phyloP scores from a whole-genome alignment of 768 basidiomycete species.

The Tylopilus subfusipes region DNA sequence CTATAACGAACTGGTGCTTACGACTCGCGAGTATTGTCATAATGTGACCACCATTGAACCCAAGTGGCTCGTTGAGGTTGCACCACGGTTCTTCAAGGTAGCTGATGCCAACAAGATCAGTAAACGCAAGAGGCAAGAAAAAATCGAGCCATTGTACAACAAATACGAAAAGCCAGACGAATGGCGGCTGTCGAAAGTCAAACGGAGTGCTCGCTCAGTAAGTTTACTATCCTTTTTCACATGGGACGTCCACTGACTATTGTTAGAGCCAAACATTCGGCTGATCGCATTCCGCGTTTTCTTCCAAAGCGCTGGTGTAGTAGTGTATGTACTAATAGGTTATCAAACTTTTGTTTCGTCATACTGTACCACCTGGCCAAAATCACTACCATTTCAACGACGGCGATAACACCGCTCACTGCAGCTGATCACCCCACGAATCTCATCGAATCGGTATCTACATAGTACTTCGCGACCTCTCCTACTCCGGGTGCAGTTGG shows the following conservation, averaged over 20 bases:
- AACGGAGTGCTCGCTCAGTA: conserved; percentile 83
- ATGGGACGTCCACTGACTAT: conserved; percentile 11
- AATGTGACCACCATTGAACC: conserved; percentile 96
- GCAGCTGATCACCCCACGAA: conserved; percentile 62
- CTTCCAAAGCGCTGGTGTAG: not conserved
- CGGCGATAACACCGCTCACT: not conserved
- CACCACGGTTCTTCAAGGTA: conserved; percentile 98
- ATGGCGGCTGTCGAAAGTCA: conserved; percentile 92
- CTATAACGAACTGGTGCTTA: conserved; percentile 94
- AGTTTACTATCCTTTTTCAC: conserved; percentile 24
- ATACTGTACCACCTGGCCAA: not conserved
- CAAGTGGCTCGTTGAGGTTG: conserved; percentile 97
- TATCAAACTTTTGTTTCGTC: not conserved
- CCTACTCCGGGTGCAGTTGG: conserved; percentile 62
- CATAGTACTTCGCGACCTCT: conserved; percentile 78
- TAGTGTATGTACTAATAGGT: conserved; percentile 13
- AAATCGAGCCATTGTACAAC: conserved; percentile 95
- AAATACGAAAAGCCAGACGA: conserved; percentile 94
- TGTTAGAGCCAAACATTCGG: conserved; percentile 87
- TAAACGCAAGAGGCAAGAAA: conserved; percentile 93
- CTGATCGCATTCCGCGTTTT: conserved; percentile 31
- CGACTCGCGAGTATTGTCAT: conserved; percentile 92
- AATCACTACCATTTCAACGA: not conserved
- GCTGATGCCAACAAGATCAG: conserved; percentile 98
- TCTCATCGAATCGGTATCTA: conserved; percentile 73